A percentile compares a stretch with the other conserved stretches of the same genome.
Evolutionary conservation across 2,329 filamentous ascomycete species (phyloP).

Genomic region (Epichloe gansuensis): DNA sequence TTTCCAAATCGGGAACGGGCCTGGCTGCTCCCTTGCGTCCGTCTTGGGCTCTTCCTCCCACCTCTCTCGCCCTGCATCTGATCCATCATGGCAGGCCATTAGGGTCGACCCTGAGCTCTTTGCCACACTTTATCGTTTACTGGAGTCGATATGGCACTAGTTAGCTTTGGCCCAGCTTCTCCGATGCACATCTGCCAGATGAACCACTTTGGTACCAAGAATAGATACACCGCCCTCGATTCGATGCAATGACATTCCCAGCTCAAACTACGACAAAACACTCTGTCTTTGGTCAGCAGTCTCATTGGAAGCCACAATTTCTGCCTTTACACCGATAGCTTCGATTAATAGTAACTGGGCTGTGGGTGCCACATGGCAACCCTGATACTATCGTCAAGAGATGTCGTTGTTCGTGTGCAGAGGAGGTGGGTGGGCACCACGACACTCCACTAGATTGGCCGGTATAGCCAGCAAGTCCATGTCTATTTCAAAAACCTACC

Average conservation of each 20-base stretch:
- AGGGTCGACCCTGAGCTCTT: background rate
- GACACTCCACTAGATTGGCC: too few species aligned
- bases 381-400: background rate
- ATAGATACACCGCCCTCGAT: background rate
- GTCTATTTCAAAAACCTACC: too few species aligned
- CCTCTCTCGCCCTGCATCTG: slow-evolving; percentile 1
- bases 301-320: background rate
- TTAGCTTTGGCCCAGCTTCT: background rate
- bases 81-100: background rate
- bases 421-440: background rate
- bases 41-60: background rate
- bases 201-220: background rate
- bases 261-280: background rate
- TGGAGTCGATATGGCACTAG: background rate
- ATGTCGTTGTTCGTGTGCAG: background rate
- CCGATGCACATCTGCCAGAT: background rate
- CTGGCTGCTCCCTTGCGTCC: slow-evolving; percentile 4
- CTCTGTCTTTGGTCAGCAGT: background rate
- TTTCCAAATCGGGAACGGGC: background rate
- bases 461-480: too few species aligned
- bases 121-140: background rate
- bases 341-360: background rate
- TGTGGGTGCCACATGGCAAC: slow-evolving; percentile 2
- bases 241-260: background rate
- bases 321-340: background rate